Percentiles rank a stretch among this genome's conserved stretches.
Evolutionary conservation across 768 basidiomycete genomes (phyloP).

Genomic region (Termitomyces sp.): DNA sequence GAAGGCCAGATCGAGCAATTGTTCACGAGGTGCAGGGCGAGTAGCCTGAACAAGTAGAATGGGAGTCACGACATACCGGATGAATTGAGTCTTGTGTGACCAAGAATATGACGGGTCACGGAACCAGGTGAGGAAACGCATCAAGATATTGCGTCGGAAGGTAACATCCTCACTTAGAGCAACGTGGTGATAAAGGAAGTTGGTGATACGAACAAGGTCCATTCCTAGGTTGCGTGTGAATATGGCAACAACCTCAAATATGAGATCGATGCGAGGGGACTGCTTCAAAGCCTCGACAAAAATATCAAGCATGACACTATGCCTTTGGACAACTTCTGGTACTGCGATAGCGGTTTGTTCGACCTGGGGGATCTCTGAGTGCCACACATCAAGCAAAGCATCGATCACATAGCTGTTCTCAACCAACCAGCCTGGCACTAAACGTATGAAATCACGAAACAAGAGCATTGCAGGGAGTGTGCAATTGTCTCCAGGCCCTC

Average conservation of each 20-base stretch:
- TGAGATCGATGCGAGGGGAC: conserved; percentile 77
- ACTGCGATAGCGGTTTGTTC: conserved; percentile 40
- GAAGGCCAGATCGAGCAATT: conserved; percentile 70
- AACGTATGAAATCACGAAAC: conserved; percentile 68
- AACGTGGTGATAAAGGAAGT: conserved; percentile 86
- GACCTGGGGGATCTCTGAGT: conserved; percentile 40
- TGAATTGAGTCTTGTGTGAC: conserved; percentile 74
- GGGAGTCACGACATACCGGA: conserved; percentile 86
- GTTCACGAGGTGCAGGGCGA: conserved; percentile 46
- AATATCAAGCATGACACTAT: conserved; percentile 67
- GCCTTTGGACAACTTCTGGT: conserved; percentile 54
- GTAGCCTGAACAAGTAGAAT: conserved; percentile 76
- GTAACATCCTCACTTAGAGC: conserved; percentile 65
- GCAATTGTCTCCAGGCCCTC: conserved; percentile 44
- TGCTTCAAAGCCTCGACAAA: conserved; percentile 72
- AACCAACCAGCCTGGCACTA: conserved; percentile 69
- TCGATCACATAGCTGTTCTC: conserved; percentile 68
- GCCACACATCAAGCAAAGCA: conserved; percentile 74
- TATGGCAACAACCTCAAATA: conserved; percentile 83
- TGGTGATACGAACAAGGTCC: conserved; percentile 73
- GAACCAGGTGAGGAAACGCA: conserved; percentile 87
- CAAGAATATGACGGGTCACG: conserved; percentile 58
- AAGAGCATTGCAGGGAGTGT: conserved; percentile 72
- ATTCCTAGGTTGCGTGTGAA: conserved; percentile 79
- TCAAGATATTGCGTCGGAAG: conserved; percentile 79